Conservation (phyloP, 495 filamentous ascomycete species). For the Neurospora sp. region DNA sequence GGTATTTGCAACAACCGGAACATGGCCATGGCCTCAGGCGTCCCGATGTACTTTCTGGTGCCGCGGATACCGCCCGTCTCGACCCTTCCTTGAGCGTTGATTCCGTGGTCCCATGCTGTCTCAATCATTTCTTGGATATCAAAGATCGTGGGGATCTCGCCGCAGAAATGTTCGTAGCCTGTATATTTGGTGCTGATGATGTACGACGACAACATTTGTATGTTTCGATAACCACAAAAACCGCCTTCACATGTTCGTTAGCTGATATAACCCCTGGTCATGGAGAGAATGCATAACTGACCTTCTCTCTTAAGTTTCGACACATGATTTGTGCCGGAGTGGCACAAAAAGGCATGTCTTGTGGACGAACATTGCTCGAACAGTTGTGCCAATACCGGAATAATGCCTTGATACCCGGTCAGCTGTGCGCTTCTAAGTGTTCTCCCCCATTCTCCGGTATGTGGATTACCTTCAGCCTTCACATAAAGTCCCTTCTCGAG, state of each 20-base stretch:
- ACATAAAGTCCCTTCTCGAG: conserved; percentile 55
- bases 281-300: too few species aligned
- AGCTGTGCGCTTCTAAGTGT: conserved; percentile 28
- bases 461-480: conserved; percentile 43
- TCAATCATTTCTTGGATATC: conserved; percentile 85
- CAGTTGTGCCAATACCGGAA: conserved; percentile 62
- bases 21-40: conserved; percentile 80
- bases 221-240: conserved; percentile 97
- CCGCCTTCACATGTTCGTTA: conserved; percentile 40
- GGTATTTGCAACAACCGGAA: conserved; percentile 58
- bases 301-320: conserved; percentile 67
- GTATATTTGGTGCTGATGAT: conserved; percentile 47
- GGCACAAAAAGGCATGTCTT: conserved; percentile 67
- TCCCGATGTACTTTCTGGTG: conserved; percentile 93
- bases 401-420: conserved; percentile 42
- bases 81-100: conserved; percentile 58
- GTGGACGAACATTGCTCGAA: conserved; percentile 56
- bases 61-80: conserved; percentile 84
- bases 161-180: conserved; percentile 50
- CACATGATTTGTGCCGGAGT: conserved; percentile 66
- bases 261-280: background rate
- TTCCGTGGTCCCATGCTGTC: conserved; percentile 77
- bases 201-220: conserved; percentile 85
- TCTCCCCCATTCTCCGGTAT: conserved; percentile 21
- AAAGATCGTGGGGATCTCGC: conserved; percentile 66